Evolutionary conservation across 305 asterid genomes (phyloP), one percentile per base, ranked within the genome.

Genomic region (Plantago lanceolata): DNA sequence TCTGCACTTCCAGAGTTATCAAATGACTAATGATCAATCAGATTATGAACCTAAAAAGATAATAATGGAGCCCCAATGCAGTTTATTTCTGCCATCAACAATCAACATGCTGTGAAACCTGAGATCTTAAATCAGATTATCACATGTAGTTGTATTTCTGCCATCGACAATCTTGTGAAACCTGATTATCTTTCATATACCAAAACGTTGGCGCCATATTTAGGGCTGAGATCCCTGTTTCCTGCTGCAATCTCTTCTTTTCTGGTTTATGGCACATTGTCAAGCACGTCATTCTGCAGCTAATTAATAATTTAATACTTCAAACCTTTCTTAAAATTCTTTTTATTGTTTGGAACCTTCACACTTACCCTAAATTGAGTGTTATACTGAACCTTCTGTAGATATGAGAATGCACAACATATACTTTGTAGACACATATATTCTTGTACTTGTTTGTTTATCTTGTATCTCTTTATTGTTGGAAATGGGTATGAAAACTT

Each of bases 301-400:
- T 40, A 9, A 40, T 40, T 9, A 37, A 37, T 37, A 8, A 9
- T 9, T 40, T 9, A 37, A 37, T 37, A 8, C 44, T 5, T 1
- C 14, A 33, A 0, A 4, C 9, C 8, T 33, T 33, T 33, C 28
- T 24, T 24, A 24, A 24, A 24, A 24, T 24, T 24, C 28, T 24
- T 24, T 45, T 21, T 19, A 33, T 13, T 44, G 16, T 16, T 14
- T 72, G 44, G 21, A 62, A 56, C 52, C 11, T 67, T 58, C 21
- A 44, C 20, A 45, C 26, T 31, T 45, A 19, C 37, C 53, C 57
- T 47, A 49, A 3, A 20, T 45, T 31, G 51, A 33, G 47, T 68
- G 61, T 67, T 28, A 54, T n/a, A 69, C 59, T 64, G 59, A 35
- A 65, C 54, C 59, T 28, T 50, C 35, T 60, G 47, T 72, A 61